phyloP scores from a whole-genome alignment of 2,329 filamentous ascomycete species.

The Penicillium psychrosexuale region DNA sequence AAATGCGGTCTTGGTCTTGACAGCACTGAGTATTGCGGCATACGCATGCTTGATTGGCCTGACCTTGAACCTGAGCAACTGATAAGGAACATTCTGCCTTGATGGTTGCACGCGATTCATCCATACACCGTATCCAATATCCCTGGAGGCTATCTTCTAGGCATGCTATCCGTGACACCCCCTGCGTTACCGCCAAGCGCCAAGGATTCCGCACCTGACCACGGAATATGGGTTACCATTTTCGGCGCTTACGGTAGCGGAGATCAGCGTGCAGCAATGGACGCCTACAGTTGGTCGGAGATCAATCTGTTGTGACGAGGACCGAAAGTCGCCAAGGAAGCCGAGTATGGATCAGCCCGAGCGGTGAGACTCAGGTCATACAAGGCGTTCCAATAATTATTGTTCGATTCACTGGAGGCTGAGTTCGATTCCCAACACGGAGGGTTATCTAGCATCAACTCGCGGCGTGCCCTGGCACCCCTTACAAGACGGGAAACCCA shows the following conservation, averaged over 20 bases:
- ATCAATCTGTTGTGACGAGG: conserved; percentile 10
- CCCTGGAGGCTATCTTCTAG: conserved; percentile 8
- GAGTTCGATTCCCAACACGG: conserved; percentile 12
- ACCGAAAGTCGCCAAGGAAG: conserved; percentile 17
- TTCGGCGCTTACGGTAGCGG: conserved; percentile 10
- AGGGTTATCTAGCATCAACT: background rate
- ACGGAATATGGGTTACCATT: conserved; percentile 5
- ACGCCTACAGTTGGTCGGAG: conserved; percentile 18
- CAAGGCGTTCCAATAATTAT: conserved; percentile 8
- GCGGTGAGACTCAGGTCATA: conserved; percentile 16
- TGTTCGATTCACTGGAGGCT: conserved; percentile 7
- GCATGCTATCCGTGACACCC: conserved; percentile 15
- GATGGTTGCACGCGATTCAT: background rate
- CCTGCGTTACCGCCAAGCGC: conserved; percentile 34
- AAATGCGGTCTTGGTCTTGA: conserved; percentile 63
- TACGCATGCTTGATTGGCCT: conserved; percentile 60
- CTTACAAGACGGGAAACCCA: background rate
- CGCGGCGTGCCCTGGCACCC: background rate
- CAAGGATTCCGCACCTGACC: conserved; percentile 28
- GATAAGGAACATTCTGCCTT: conserved; percentile 9
- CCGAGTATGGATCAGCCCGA: conserved; percentile 21
- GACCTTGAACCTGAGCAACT: conserved; percentile 50
- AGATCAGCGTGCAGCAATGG: conserved; percentile 17
- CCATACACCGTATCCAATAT: conserved; percentile 3
- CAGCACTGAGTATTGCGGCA: conserved; percentile 60